phyloP scores from a whole-genome alignment of 192 early-diverging fungal species.

The Chytriomyces confervae region DNA sequence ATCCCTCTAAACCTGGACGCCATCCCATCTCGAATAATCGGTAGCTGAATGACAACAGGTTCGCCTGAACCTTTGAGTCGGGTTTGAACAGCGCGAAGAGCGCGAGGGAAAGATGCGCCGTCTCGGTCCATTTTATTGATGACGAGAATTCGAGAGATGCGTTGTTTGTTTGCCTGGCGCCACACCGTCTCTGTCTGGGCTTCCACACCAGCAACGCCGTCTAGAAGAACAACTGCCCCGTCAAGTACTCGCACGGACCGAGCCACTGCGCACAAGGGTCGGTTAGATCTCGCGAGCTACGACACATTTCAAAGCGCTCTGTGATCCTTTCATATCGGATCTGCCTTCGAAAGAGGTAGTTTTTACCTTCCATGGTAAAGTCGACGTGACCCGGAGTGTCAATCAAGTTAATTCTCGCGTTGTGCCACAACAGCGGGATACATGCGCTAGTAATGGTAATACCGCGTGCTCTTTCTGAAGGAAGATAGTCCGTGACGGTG shows the following conservation, averaged over 20 bases:
- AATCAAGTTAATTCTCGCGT: conserved; percentile 85
- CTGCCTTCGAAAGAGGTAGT: neutral
- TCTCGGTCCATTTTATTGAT: conserved; percentile 97
- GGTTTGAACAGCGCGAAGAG: conserved; percentile 48
- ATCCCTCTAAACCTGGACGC: conserved; percentile 61
- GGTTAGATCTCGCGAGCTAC: no score
- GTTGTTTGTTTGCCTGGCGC: conserved; percentile 40
- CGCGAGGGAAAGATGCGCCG: conserved; percentile 71
- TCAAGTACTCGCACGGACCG: conserved; percentile 90
- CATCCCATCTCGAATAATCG: conserved; percentile 59
- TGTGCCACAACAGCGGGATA: conserved; percentile 77
- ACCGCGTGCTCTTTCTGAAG: conserved; percentile 86
- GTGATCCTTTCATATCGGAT: no score
- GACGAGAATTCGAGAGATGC: conserved; percentile 82
- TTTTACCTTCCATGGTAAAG: conserved; percentile 82
- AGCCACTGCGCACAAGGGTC: conserved; percentile 64
- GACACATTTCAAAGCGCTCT: no score
- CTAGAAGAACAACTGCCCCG: conserved; percentile 89
- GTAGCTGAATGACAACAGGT: conserved; percentile 78
- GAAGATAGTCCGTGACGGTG: conserved; percentile 93
- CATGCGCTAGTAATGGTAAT: conserved; percentile 95
- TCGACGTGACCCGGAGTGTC: conserved; percentile 97
- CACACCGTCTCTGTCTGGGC: conserved; percentile 97
- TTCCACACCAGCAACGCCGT: conserved; percentile 95
- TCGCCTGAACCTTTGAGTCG: conserved; percentile 54